Percentiles rank a stretch among this genome's conserved stretches.
Evolutionary conservation across 371 early-diverging fungal genomes (phyloP).

Genomic region (Mortierella polycephala): DNA sequence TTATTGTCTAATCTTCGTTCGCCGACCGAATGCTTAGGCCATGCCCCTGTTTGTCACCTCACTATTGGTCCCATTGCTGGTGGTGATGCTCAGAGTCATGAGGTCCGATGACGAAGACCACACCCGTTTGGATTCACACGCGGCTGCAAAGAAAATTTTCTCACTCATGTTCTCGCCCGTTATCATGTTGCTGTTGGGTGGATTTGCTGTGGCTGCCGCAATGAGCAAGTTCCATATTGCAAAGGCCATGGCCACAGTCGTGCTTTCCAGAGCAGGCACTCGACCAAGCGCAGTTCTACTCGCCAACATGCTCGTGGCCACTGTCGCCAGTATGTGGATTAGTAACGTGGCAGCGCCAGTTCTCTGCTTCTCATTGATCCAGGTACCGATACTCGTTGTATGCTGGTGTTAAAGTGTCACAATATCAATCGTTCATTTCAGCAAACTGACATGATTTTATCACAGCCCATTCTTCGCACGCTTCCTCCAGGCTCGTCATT

Average conservation of each 20-base stretch:
- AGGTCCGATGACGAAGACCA: slow-evolving; percentile 64
- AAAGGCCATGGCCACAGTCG: slow-evolving; percentile 86
- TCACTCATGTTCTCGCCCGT: slow-evolving; percentile 95
- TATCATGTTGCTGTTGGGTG: slow-evolving; percentile 95
- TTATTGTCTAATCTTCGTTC: too few species aligned
- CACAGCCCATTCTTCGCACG: slow-evolving; percentile 83
- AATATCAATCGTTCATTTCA: background rate
- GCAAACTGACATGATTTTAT: background rate
- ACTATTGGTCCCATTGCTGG: slow-evolving; percentile 86
- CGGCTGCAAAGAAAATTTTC: slow-evolving; percentile 86
- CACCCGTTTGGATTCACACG: slow-evolving; percentile 70
- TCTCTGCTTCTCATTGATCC: slow-evolving; percentile 93
- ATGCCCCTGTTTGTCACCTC: slow-evolving; percentile 96
- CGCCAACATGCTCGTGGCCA: slow-evolving; percentile 94
- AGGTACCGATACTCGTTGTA: slow-evolving; percentile 57
- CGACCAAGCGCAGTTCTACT: slow-evolving; percentile 85
- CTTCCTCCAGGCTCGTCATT: slow-evolving; percentile 77
- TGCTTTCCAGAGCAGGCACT: slow-evolving; percentile 91
- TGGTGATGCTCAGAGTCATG: slow-evolving; percentile 87
- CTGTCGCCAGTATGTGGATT: slow-evolving; percentile 97
- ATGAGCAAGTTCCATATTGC: slow-evolving; percentile 94
- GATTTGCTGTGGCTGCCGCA: slow-evolving; percentile 95
- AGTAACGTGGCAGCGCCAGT: slow-evolving; percentile 98
- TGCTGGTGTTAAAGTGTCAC: background rate
- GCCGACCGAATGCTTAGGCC: slow-evolving; percentile 71